Base-by-base conservation (phyloP, 1,284 basidiomycete species). In the Pterulicium gracile region DNA sequence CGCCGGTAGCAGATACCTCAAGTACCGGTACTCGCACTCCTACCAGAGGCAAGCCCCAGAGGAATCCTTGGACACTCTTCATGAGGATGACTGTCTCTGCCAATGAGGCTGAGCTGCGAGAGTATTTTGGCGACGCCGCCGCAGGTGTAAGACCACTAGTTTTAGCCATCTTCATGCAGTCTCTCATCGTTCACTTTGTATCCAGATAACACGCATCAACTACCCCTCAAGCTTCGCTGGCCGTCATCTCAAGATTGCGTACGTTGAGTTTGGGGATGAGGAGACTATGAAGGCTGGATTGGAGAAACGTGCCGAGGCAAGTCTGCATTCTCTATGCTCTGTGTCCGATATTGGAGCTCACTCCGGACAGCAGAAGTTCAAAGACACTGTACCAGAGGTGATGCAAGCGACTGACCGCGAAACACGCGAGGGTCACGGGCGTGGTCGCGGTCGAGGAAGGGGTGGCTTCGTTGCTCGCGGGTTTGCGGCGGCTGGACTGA, bases 181-280 rank as follows among this genome's bases (percentile, higher is more conserved):
- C 18, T 3, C 22, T 2, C 22, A 43, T 23, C 27, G 45, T 5
- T 5, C 35, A 43, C 27, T 27, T 54, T 41, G 24, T 43, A 4
- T 50, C 3, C 51, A 91, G 84, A 85, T 92, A 56, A 81, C 76
- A 24, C 72, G 75, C 47, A 72, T 92, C 51, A 76, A 77, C 55
- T 75, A 87, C 52, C 84, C 84, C 1, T 54, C 62, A 35, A 59
- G 66, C n/a, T 68, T 62, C 50, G 55, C 64, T 3, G 73, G 74
- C 20, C 74, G 75, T 48, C 66, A 52, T 47, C 64, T 68, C 54
- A 80, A 69, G 54, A 68, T 86, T 48, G 86, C 79, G 1, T 94
- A 91, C 56, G 77, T 93, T 49, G 91, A 94, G 60, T 94, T 93
- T 61, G 82, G 76, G 4, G 84, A 85, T 55, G 88, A 92, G 57